A percentile compares a stretch with the other conserved stretches of the same genome.
phyloP scores from a whole-genome alignment of 768 basidiomycete genomes.

The Boletus sp. region DNA sequence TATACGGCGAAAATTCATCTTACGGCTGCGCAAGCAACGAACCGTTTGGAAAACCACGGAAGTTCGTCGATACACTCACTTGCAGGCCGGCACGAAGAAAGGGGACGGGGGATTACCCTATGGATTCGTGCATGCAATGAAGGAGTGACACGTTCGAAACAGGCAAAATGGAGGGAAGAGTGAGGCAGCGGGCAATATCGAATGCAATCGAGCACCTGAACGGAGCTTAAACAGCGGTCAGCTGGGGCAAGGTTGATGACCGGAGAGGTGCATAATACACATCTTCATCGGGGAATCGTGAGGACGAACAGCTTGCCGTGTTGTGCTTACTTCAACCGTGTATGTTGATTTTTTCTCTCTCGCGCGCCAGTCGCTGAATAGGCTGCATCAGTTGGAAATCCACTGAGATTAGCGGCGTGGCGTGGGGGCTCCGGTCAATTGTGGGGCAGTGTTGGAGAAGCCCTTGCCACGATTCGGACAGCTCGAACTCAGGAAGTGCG shows the following conservation, averaged over 20 bases:
- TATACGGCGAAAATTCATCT: slow-evolving; percentile 25
- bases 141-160: slow-evolving; percentile 14
- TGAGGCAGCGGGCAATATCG: slow-evolving; percentile 21
- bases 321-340: slow-evolving; percentile 4
- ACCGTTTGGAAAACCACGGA: slow-evolving; percentile 7
- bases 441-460: slow-evolving; percentile 25
- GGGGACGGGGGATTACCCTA: slow-evolving; percentile 9
- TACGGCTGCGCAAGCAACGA: slow-evolving; percentile 20
- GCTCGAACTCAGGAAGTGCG: slow-evolving; percentile 15
- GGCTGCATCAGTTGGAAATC: slow-evolving; percentile 10
- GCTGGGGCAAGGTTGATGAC: slow-evolving; percentile 8
- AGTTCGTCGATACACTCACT: slow-evolving; percentile 1
- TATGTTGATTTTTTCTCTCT: background rate
- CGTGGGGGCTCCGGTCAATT: slow-evolving; percentile 4
- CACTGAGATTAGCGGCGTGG: slow-evolving; percentile 7
- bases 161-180: slow-evolving; percentile 13
- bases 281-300: slow-evolving; percentile 10
- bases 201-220: slow-evolving; percentile 14
- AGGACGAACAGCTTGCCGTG: slow-evolving; percentile 9
- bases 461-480: slow-evolving; percentile 20
- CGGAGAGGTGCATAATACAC: slow-evolving; percentile 7
- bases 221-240: slow-evolving; percentile 28
- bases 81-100: slow-evolving; percentile 6
- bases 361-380: slow-evolving; percentile 17
- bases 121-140: slow-evolving; percentile 8